Evolutionary conservation across 306 rosid species (phyloP).

Genomic region (Corylus avellana): DNA sequence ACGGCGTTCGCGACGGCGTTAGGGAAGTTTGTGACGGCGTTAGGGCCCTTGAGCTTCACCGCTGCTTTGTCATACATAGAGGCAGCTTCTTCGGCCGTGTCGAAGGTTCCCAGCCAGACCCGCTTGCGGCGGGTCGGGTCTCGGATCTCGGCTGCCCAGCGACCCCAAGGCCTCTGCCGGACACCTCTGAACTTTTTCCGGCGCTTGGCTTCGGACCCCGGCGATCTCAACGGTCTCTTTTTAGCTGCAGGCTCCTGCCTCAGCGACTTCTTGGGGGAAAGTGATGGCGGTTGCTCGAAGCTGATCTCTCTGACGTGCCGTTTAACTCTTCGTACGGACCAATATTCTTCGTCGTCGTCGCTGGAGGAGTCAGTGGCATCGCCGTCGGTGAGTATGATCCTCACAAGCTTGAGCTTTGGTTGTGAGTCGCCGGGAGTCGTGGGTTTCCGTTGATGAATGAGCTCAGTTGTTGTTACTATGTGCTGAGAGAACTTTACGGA

Average conservation of each 20-base stretch:
- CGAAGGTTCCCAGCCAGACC: conserved; percentile 80
- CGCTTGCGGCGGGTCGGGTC: conserved; percentile 68
- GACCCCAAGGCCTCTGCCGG: conserved; percentile 85
- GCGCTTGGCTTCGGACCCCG: conserved; percentile 2
- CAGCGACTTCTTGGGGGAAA: not conserved
- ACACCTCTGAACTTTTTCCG: conserved; percentile 56
- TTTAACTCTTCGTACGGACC: conserved; percentile 25
- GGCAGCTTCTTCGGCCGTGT: conserved; percentile 87
- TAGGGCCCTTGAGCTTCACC: conserved; percentile 54
- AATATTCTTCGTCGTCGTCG: conserved; percentile 38
- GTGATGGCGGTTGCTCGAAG: conserved; percentile 16
- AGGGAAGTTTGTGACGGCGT: conserved; percentile 70
- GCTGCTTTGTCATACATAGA: conserved; percentile 72
- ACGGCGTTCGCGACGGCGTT: no score
- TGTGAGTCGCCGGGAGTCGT: not conserved
- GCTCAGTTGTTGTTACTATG: conserved; percentile 11
- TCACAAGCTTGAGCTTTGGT: conserved; percentile 50
- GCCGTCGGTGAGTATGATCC: conserved; percentile 71
- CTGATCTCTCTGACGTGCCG: conserved; percentile 47
- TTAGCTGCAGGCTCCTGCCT: conserved; percentile 25
- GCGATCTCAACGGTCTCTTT: conserved; percentile 21
- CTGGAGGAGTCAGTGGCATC: conserved; percentile 79
- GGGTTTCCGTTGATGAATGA: not conserved
- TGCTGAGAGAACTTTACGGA: conserved; percentile 29
- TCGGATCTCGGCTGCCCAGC: conserved; percentile 88